Evolutionary conservation across 2,329 filamentous ascomycete genomes (phyloP).

Genomic region (Saccharata proteae): DNA sequence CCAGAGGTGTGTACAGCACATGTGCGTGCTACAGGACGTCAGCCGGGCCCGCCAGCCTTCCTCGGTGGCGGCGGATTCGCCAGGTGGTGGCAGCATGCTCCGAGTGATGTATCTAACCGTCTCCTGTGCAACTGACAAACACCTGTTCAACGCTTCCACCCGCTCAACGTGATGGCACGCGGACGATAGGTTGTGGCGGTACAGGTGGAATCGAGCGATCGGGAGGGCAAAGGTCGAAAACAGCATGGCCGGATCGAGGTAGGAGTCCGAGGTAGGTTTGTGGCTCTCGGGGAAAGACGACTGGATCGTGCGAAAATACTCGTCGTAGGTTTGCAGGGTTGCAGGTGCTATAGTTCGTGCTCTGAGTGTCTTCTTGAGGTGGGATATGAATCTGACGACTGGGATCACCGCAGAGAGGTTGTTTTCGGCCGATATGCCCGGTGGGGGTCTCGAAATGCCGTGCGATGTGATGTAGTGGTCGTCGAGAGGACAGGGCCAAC

Average conservation of each 20-base stretch:
- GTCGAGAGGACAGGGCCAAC: slow-evolving; percentile 66
- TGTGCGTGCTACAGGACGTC: slow-evolving; percentile 56
- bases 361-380: slow-evolving; percentile 58
- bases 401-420: slow-evolving; percentile 70
- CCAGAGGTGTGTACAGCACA: slow-evolving; percentile 77
- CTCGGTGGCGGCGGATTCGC: slow-evolving; percentile 11
- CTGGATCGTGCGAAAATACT: slow-evolving; percentile 65
- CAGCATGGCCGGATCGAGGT: slow-evolving; percentile 62
- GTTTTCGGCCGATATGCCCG: slow-evolving; percentile 28
- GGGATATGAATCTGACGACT: slow-evolving; percentile 64
- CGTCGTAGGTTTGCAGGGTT: slow-evolving; percentile 67
- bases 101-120: slow-evolving; percentile 67
- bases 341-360: slow-evolving; percentile 52
- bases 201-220: slow-evolving; percentile 70
- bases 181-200: slow-evolving; percentile 77
- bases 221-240: slow-evolving; percentile 68
- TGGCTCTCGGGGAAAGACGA: slow-evolving; percentile 64
- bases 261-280: slow-evolving; percentile 51
- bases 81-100: slow-evolving; percentile 37
- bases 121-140: slow-evolving; percentile 61
- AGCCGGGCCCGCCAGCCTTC: slow-evolving; percentile 43
- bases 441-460: slow-evolving; percentile 28
- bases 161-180: slow-evolving; percentile 54
- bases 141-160: slow-evolving; percentile 62
- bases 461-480: slow-evolving; percentile 59